phyloP scores from a whole-genome alignment of 2,329 filamentous ascomycete species.

The Calonectria fujianensis region DNA sequence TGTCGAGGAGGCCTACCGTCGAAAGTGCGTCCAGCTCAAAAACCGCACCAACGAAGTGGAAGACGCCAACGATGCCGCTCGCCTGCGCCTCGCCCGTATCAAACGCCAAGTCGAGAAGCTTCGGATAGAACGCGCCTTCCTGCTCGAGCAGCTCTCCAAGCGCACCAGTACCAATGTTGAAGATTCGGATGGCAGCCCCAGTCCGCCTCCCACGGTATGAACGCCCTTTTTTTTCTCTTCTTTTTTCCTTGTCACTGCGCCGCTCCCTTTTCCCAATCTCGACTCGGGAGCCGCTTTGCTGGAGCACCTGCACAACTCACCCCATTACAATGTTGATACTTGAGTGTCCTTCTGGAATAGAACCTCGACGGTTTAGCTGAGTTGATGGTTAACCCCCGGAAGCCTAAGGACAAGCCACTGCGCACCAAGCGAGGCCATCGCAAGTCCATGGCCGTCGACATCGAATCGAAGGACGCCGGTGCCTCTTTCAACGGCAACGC shows the following conservation, averaged over 20 bases:
- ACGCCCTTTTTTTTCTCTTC: slow-evolving; percentile 36
- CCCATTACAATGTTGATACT: slow-evolving; percentile 59
- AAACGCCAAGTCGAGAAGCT: slow-evolving; percentile 93
- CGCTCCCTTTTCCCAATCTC: slow-evolving; percentile 22
- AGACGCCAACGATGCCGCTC: slow-evolving; percentile 89
- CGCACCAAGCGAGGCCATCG: slow-evolving; percentile 84
- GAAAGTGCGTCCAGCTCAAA: slow-evolving; percentile 96
- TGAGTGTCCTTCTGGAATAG: slow-evolving; percentile 58
- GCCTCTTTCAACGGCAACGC: slow-evolving; percentile 68
- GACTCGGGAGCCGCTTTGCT: slow-evolving; percentile 43
- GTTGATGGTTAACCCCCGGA: slow-evolving; percentile 60
- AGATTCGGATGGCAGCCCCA: slow-evolving; percentile 86
- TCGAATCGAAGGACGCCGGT: slow-evolving; percentile 65
- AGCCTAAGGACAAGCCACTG: slow-evolving; percentile 87
- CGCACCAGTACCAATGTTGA: slow-evolving; percentile 85
- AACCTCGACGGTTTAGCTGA: slow-evolving; percentile 58
- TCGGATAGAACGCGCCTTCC: slow-evolving; percentile 87
- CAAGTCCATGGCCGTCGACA: slow-evolving; percentile 71
- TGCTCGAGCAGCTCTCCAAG: slow-evolving; percentile 83
- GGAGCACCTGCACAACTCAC: slow-evolving; percentile 44
- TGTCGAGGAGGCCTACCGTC: slow-evolving; percentile 95
- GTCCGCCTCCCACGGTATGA: slow-evolving; percentile 85
- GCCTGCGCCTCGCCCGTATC: slow-evolving; percentile 85
- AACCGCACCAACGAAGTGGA: slow-evolving; percentile 94
- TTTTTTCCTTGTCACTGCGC: slow-evolving; percentile 35